Percentiles rank a stretch among this genome's conserved stretches.
phyloP scores from a whole-genome alignment of 2,329 filamentous ascomycete species.

The Colletotrichum sublineola region DNA sequence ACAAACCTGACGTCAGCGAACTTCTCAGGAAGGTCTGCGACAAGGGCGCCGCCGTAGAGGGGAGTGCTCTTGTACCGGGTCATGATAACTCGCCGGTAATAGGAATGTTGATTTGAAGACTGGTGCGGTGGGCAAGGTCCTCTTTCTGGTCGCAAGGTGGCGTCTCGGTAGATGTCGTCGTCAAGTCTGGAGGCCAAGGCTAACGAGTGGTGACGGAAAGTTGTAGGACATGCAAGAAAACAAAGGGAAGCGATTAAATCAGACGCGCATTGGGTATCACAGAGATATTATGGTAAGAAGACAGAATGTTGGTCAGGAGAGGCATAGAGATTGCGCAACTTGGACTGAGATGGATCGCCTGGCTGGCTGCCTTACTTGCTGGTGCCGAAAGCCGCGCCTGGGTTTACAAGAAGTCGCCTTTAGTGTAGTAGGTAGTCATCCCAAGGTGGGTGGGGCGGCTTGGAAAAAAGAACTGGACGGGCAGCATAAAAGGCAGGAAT shows the following conservation, averaged over 20 bases:
- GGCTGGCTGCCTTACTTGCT: slow-evolving; percentile 19
- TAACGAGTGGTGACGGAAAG: neutral
- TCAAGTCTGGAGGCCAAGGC: neutral
- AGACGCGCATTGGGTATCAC: slow-evolving; percentile 12
- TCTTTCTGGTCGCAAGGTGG: neutral
- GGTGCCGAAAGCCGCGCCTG: slow-evolving; percentile 7
- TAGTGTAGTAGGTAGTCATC: neutral
- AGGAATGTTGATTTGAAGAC: neutral
- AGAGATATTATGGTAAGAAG: neutral
- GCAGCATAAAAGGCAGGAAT: neutral
- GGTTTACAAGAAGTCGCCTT: neutral
- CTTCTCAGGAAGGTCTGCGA: slow-evolving; percentile 74
- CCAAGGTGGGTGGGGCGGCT: slow-evolving; percentile 18
- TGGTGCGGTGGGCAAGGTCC: neutral
- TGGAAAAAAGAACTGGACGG: slow-evolving; percentile 4
- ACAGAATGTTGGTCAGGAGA: neutral
- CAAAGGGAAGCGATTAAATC: neutral
- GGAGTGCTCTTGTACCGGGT: slow-evolving; percentile 68
- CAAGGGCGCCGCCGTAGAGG: slow-evolving; percentile 81
- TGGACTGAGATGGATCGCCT: neutral
- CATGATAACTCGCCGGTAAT: slow-evolving; percentile 52
- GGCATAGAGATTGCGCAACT: neutral
- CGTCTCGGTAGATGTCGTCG: neutral
- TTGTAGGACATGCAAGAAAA: neutral
- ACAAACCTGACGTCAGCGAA: slow-evolving; percentile 81